Conservation (phyloP, 139 green algal species). For the Protoeuglena noctilucae region DNA sequence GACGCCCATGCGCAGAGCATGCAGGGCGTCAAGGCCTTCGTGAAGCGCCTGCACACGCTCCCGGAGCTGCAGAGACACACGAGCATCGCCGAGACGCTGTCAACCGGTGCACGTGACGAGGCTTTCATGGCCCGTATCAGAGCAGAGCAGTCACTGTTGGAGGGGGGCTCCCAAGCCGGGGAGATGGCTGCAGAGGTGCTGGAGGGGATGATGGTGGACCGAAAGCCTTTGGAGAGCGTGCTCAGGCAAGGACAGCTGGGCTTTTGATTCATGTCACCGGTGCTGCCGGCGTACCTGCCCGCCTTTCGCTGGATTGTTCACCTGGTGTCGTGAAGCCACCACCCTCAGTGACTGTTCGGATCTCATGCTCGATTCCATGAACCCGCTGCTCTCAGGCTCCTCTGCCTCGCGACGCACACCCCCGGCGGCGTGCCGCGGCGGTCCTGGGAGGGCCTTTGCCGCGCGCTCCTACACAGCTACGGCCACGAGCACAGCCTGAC, state of each 20-base stretch:
- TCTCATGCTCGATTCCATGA: no score
- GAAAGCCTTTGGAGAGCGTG: no score
- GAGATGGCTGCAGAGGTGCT: no score
- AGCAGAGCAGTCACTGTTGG: neutral
- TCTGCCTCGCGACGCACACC: neutral
- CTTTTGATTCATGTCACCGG: no score
- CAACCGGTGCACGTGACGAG: neutral
- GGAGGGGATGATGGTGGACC: neutral
- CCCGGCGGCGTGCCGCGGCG: neutral
- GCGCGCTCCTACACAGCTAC: neutral
- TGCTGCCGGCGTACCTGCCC: no score
- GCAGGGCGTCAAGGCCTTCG: neutral
- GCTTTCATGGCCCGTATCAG: neutral
- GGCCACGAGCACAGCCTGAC: neutral
- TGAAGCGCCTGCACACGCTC: conserved; percentile 1
- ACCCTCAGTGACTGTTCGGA: no score
- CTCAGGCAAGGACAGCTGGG: no score
- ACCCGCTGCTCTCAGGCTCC: neutral
- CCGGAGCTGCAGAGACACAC: conserved; percentile 1
- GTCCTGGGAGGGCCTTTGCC: neutral
- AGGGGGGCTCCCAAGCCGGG: no score
- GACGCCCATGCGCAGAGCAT: neutral
- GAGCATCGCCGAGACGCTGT: neutral
- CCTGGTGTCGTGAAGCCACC: no score
- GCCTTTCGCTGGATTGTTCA: no score